These are phyloP conservation scores for Ochetophila trinervis DNA, from an alignment of 306 rosid species.

Conservation along the genomic window DNA sequence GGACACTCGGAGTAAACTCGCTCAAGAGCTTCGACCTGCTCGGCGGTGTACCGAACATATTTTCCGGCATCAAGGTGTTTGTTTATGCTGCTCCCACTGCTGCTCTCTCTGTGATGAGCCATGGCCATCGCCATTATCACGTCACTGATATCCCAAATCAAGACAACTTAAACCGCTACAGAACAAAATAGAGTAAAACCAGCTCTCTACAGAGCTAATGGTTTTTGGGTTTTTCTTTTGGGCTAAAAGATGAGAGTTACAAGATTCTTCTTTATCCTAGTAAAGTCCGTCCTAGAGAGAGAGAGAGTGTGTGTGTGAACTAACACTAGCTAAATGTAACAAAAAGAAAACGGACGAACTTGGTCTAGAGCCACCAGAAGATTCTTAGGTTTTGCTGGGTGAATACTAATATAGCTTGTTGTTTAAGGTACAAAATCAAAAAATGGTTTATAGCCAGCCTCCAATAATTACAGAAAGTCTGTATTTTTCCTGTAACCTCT, in stretches of 20 bases:
- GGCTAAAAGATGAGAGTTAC: not conserved
- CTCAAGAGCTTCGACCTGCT: constrained; percentile 94
- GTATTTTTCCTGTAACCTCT: constrained; percentile 18
- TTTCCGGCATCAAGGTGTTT: constrained; percentile 86
- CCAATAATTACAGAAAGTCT: constrained; percentile 23
- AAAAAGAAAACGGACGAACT: constrained; percentile 16
- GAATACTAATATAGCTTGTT: constrained; percentile 24
- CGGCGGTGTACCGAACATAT: constrained; percentile 88
- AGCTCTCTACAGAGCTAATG: constrained; percentile 2
- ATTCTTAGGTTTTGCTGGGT: constrained; percentile 11
- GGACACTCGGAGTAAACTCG: constrained; percentile 92
- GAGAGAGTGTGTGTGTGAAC: not conserved
- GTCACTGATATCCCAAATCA: constrained; percentile 16
- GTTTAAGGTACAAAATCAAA: constrained; percentile 29
- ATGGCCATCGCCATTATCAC: constrained; percentile 76
- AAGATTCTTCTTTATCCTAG: constrained; percentile 29
- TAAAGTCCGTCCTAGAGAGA: constrained; percentile 32
- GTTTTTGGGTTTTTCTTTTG: constrained; percentile 15
- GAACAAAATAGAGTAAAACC: not conserved
- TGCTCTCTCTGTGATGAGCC: constrained; percentile 84
- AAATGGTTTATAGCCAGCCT: constrained; percentile 6
- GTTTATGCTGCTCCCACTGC: constrained; percentile 71
- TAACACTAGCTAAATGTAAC: not conserved
- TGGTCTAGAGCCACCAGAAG: constrained; percentile 25
- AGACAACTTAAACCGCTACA: not conserved